Evolutionary conservation across 2,329 filamentous ascomycete species (phyloP), one percentile per base, ranked within the genome.

Genomic region (Ophiognomonia clavigignenti-juglandacearum): DNA sequence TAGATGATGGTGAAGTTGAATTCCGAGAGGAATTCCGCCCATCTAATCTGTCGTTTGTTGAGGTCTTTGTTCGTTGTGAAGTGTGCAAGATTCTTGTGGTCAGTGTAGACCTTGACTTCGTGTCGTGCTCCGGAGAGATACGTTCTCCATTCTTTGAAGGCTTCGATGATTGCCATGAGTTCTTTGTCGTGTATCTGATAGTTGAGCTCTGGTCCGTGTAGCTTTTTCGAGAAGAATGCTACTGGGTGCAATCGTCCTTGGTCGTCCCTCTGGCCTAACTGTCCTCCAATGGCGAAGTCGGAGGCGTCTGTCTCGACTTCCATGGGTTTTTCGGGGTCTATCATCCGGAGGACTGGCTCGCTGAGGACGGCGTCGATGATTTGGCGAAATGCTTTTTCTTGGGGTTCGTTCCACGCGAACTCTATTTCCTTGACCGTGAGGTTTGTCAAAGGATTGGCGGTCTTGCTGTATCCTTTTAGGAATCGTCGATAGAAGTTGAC

Each of bases 401-500:
- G 27, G 24, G 40, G 19, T 18, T 19, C 19, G 13, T 11, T 47
- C 48, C 42, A 54, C 35, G 26, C 1, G 27, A 57, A 56, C 19
- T 22, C 16, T 3, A 3, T 19, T 2, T 42, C 35, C 26, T 56
- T 58, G 29, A 54, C 57, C 0, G 50, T 55, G 2, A 60, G 29
- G 13, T 58, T 40, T 0, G 47, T 59, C 9, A 65, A 36, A 3
- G 48, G 57, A 16, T 18, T 31, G 2, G 42, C 50, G 3, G 62
- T 51, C 7, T 36, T 16, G 4, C 50, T 56, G 39, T 59, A 67
- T 4, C 39, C 34, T 10, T 50, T 40, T 10, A 66, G 61, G 49
- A 65, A 66, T 13, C 50, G 31, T 35, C 48, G 8, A 40, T 66
- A 66, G 36, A 64, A 66, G 47, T 66, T 66, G 6, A 52, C 45